phyloP scores from a whole-genome alignment of 2,329 filamentous ascomycete species.

The Hypoxylon sp. region DNA sequence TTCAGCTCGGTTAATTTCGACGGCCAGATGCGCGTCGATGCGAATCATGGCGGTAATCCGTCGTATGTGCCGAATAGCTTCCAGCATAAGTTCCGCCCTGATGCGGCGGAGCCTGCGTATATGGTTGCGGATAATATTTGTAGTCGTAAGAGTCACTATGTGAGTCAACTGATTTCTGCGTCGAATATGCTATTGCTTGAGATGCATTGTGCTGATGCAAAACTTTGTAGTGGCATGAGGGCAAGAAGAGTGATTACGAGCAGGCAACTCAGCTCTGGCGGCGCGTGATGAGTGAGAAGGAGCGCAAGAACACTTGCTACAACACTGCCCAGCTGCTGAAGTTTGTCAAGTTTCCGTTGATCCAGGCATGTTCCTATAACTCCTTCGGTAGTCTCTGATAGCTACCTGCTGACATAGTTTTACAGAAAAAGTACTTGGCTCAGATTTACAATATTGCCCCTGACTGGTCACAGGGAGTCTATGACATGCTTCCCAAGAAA shows the following conservation, averaged over 20 bases:
- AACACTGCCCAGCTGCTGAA: slow-evolving; percentile 65
- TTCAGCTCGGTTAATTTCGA: slow-evolving; percentile 65
- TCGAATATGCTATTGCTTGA: background rate
- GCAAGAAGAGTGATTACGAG: slow-evolving; percentile 66
- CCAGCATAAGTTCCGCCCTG: slow-evolving; percentile 65
- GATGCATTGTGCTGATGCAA: background rate
- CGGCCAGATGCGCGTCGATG: slow-evolving; percentile 64
- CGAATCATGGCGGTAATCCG: slow-evolving; percentile 63
- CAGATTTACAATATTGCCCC: slow-evolving; percentile 58
- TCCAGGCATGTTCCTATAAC: slow-evolving; percentile 55
- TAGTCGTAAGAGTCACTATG: slow-evolving; percentile 66
- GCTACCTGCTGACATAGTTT: background rate
- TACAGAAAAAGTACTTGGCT: slow-evolving; percentile 64
- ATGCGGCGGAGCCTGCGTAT: slow-evolving; percentile 66
- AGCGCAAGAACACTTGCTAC: slow-evolving; percentile 61
- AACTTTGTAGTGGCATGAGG: slow-evolving; percentile 63
- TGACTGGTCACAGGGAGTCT: slow-evolving; percentile 32
- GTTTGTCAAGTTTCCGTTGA: slow-evolving; percentile 60
- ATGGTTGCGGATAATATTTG: slow-evolving; percentile 65
- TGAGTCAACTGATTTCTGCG: slow-evolving; percentile 1
- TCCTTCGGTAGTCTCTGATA: background rate
- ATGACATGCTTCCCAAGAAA: slow-evolving; percentile 37
- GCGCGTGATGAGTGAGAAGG: slow-evolving; percentile 63
- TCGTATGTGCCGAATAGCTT: slow-evolving; percentile 69
- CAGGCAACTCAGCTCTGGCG: slow-evolving; percentile 66